Evolutionary conservation across 345 rosid species (phyloP).

Genomic region (Isatis tinctoria): DNA sequence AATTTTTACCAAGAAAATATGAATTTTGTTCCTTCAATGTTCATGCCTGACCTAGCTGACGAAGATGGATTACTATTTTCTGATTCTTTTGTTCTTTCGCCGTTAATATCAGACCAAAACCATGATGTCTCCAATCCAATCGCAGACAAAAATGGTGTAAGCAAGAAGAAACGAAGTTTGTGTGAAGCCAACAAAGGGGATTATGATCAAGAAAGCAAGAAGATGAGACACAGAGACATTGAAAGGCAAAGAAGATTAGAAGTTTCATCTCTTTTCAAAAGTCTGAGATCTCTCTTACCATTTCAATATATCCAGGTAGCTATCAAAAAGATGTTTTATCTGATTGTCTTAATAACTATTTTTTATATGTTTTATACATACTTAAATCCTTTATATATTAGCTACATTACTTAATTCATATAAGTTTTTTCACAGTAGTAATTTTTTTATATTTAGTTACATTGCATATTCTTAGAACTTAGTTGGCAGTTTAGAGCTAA

Average conservation of each 20-base stretch:
- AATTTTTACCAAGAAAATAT: background rate
- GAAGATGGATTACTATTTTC: conserved; percentile 21
- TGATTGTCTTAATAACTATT: background rate
- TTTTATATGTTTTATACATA: background rate
- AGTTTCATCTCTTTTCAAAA: conserved; percentile 31
- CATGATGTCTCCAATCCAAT: background rate
- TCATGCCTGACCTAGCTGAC: background rate
- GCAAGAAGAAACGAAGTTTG: conserved; percentile 25
- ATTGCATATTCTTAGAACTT: background rate
- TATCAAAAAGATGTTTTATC: background rate
- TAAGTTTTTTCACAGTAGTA: background rate
- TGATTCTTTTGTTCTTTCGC: conserved; percentile 19
- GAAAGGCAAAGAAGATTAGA: conserved; percentile 34
- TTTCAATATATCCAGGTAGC: conserved; percentile 31
- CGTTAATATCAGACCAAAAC: conserved; percentile 5
- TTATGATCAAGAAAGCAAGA: conserved; percentile 23
- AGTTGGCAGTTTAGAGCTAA: background rate
- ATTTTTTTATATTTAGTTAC: background rate
- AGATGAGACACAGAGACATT: conserved; percentile 30
- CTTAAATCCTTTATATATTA: background rate
- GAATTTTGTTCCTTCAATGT: conserved; percentile 18
- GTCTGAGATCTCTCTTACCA: conserved; percentile 31
- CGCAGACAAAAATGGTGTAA: background rate
- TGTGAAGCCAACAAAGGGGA: conserved; percentile 4
- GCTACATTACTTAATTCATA: background rate